Evolutionary conservation across 257 asterid genomes (phyloP).

Genomic region (Nicotiana attenuata): DNA sequence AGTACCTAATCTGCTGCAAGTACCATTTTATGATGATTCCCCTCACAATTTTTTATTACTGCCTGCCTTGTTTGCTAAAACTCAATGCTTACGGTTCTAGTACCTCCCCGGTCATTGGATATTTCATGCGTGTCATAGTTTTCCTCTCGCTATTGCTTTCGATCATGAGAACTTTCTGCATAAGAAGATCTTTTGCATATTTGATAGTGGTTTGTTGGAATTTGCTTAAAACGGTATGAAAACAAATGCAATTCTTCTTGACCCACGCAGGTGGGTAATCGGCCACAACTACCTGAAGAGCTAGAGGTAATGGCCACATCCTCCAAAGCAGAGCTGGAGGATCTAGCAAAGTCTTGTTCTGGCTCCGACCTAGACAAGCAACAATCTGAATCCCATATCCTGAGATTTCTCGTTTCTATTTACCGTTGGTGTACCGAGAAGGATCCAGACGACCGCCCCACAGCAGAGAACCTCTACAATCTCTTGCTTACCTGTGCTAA

Average conservation of each 20-base stretch:
- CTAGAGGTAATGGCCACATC: slow-evolving; percentile 15
- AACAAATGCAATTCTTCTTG: not conserved
- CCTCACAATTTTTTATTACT: not conserved
- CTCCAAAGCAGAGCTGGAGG: slow-evolving; percentile 28
- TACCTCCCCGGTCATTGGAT: no score
- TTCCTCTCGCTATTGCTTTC: not conserved
- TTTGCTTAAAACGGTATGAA: not conserved
- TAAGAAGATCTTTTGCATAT: not conserved
- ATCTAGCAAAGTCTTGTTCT: slow-evolving; percentile 14
- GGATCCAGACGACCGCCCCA: slow-evolving; percentile 61
- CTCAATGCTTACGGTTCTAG: no score
- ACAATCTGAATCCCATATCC: slow-evolving; percentile 27
- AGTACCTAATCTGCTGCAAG: not conserved
- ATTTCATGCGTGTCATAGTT: not conserved
- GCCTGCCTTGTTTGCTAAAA: no score
- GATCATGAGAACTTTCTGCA: not conserved
- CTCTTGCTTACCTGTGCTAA: slow-evolving; percentile 32
- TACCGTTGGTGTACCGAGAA: slow-evolving; percentile 59
- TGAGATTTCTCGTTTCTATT: slow-evolving; percentile 40
- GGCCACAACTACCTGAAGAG: slow-evolving; percentile 26
- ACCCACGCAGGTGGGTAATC: slow-evolving; percentile 30
- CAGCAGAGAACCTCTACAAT: slow-evolving; percentile 44
- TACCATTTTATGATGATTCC: not conserved
- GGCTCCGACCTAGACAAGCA: slow-evolving; percentile 14
- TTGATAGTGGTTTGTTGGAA: not conserved